Conservation (phyloP, 1,284 basidiomycete species). For the Singerocomus inundabilis region DNA sequence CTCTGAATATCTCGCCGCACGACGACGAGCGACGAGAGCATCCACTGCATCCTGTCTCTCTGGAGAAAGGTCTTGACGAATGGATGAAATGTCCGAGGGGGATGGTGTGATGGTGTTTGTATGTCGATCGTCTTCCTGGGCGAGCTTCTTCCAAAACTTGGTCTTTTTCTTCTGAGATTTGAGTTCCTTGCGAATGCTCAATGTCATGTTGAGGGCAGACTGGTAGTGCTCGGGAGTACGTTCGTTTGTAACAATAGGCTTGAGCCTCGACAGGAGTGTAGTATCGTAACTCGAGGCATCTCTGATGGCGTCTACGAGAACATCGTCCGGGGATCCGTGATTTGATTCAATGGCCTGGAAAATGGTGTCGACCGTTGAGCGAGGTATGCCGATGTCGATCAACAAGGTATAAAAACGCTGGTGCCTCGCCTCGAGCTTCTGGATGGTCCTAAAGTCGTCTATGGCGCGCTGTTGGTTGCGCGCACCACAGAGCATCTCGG, state of each 20-base stretch:
- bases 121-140: slow-evolving; percentile 36
- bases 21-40: slow-evolving; percentile 34
- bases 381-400: slow-evolving; percentile 33
- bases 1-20: slow-evolving; percentile 11
- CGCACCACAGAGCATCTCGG: slow-evolving; percentile 26
- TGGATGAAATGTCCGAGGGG: slow-evolving; percentile 50
- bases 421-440: slow-evolving; percentile 26
- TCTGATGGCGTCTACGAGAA: slow-evolving; percentile 47
- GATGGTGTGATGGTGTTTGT: slow-evolving; percentile 46
- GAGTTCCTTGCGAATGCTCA: slow-evolving; percentile 44
- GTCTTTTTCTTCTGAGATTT: slow-evolving; percentile 41
- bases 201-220: slow-evolving; percentile 47
- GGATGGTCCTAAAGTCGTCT: slow-evolving; percentile 33
- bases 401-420: slow-evolving; percentile 33
- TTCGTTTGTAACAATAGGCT: slow-evolving; percentile 41
- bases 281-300: slow-evolving; percentile 39
- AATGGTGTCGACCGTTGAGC: slow-evolving; percentile 23
- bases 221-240: slow-evolving; percentile 48
- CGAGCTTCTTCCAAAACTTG: slow-evolving; percentile 49
- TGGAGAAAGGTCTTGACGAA: slow-evolving; percentile 40
- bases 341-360: slow-evolving; percentile 20
- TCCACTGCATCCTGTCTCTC: slow-evolving; percentile 42
- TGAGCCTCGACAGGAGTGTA: slow-evolving; percentile 46
- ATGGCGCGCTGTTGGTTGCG: slow-evolving; percentile 22
- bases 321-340: slow-evolving; percentile 39